These are phyloP conservation scores for Podospora anserina DNA, from an alignment of 495 filamentous ascomycete genomes.

Conservation along the genomic window DNA sequence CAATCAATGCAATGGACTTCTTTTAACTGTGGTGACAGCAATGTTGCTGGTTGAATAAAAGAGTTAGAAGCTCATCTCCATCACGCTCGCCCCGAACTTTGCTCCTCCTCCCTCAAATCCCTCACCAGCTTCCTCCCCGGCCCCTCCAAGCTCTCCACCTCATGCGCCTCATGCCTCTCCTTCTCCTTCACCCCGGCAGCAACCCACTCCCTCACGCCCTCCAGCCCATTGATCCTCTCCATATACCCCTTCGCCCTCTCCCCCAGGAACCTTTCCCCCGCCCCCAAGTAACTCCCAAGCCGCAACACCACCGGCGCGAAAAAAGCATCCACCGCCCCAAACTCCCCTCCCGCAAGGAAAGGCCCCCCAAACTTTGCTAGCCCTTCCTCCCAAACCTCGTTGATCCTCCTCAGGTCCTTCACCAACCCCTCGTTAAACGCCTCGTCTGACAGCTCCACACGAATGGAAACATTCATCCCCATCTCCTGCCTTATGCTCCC, in stretches of 20 bases:
- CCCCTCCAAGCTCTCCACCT: constrained; percentile 14
- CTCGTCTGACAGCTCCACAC: constrained; percentile 25
- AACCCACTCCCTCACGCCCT: constrained; percentile 30
- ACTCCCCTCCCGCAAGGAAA: constrained; percentile 38
- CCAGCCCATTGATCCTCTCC: constrained; percentile 20
- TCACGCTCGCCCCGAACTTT: not conserved
- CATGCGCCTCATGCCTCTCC: constrained; percentile 16
- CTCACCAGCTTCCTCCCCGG: constrained; percentile 16
- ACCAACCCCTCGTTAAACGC: constrained; percentile 25
- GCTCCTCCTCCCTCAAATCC: constrained; percentile 16
- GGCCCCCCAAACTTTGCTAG: constrained; percentile 38
- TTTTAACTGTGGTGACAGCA: too few relatives aligned
- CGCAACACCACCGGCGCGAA: constrained; percentile 41
- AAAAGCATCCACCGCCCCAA: constrained; percentile 42
- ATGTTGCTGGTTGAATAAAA: too few relatives aligned
- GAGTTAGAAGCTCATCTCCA: too few relatives aligned
- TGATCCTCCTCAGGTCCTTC: constrained; percentile 34
- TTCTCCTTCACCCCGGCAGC: constrained; percentile 12
- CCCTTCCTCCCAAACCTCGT: constrained; percentile 40
- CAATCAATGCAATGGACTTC: too few relatives aligned
- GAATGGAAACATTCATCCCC: constrained; percentile 45
- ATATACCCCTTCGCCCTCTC: constrained; percentile 26
- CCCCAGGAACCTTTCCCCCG: constrained; percentile 13
- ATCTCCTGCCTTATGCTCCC: constrained; percentile 41
- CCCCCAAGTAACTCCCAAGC: constrained; percentile 30